Conservation (phyloP, 1,284 basidiomycete genomes). For the Moesziomyces sp. region DNA sequence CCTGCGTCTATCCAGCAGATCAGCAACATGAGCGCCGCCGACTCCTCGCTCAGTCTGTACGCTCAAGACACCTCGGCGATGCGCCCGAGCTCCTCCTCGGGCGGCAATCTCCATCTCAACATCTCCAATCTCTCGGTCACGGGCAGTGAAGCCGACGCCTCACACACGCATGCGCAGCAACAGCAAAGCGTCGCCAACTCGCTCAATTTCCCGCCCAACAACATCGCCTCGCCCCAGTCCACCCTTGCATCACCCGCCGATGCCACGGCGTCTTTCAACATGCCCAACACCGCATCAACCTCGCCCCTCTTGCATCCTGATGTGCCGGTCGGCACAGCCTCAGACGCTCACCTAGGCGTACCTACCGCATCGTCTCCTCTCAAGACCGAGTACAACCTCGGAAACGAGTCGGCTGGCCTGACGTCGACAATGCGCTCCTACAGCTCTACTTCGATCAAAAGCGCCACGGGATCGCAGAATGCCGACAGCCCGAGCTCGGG, state of each 20-base stretch:
- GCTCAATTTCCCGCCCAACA: slow-evolving; percentile 13
- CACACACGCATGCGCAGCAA: slow-evolving; percentile 14
- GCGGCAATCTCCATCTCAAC: slow-evolving; percentile 45
- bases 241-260: slow-evolving; percentile 33
- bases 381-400: slow-evolving; percentile 27
- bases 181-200: slow-evolving; percentile 19
- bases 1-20: slow-evolving; percentile 9
- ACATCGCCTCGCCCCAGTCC: slow-evolving; percentile 28
- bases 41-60: slow-evolving; percentile 17
- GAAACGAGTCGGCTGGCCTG: slow-evolving; percentile 11
- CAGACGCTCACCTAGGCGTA: slow-evolving; percentile 21
- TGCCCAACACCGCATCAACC: slow-evolving; percentile 4
- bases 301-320: slow-evolving; percentile 32
- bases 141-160: slow-evolving; percentile 12
- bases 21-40: slow-evolving; percentile 8
- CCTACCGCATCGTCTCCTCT: slow-evolving; percentile 30
- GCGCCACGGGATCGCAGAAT: slow-evolving; percentile 34
- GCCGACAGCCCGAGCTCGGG: slow-evolving; percentile 40
- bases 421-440: slow-evolving; percentile 35
- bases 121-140: slow-evolving; percentile 44
- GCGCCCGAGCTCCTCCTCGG: slow-evolving; percentile 29
- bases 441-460: slow-evolving; percentile 42
- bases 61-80: slow-evolving; percentile 12
- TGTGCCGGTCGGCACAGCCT: slow-evolving; percentile 1
- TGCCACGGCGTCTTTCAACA: slow-evolving; percentile 8